Evolutionary conservation across 1,139 yeast genomes (phyloP).

Genomic region (Torulaspora pretoriensis): DNA sequence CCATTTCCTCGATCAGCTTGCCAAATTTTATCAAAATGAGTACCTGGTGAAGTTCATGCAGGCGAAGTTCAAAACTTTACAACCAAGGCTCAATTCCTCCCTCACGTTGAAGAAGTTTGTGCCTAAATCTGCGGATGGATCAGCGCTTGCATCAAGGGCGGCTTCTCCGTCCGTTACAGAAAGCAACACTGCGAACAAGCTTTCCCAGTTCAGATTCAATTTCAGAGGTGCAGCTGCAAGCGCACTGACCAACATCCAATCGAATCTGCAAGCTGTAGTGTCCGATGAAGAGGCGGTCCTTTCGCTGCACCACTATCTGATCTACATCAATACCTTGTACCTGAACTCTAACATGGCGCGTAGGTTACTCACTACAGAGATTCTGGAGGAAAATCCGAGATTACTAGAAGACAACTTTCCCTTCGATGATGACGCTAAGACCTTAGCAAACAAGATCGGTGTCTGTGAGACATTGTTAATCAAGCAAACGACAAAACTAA

Average conservation of each 20-base stretch:
- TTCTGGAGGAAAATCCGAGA: slow-evolving; percentile 32
- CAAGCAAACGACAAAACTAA: slow-evolving; percentile 28
- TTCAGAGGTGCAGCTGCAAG: slow-evolving; percentile 34
- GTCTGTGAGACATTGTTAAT: slow-evolving; percentile 21
- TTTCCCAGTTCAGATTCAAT: slow-evolving; percentile 31
- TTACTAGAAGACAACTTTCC: slow-evolving; percentile 47
- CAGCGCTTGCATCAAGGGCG: slow-evolving; percentile 11
- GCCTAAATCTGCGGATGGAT: slow-evolving; percentile 14
- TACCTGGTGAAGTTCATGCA: slow-evolving; percentile 33
- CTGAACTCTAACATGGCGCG: slow-evolving; percentile 22
- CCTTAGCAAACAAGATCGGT: slow-evolving; percentile 42
- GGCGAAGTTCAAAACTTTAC: slow-evolving; percentile 27
- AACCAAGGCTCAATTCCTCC: slow-evolving; percentile 25
- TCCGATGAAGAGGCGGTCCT: slow-evolving; percentile 30
- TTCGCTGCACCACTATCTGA: slow-evolving; percentile 32
- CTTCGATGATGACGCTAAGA: slow-evolving; percentile 50
- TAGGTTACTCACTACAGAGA: slow-evolving; percentile 30
- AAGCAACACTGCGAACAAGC: slow-evolving; percentile 16
- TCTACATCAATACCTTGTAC: slow-evolving; percentile 33
- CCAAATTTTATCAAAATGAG: slow-evolving; percentile 33
- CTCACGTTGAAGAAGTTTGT: slow-evolving; percentile 22
- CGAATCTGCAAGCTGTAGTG: slow-evolving; percentile 34
- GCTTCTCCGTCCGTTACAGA: slow-evolving; percentile 16
- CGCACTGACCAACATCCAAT: slow-evolving; percentile 34
- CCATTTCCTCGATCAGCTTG: slow-evolving; percentile 27